Evolutionary conservation across 176 grass and related monocot species (phyloP).

Genomic region (Oryza glaberrima): DNA sequence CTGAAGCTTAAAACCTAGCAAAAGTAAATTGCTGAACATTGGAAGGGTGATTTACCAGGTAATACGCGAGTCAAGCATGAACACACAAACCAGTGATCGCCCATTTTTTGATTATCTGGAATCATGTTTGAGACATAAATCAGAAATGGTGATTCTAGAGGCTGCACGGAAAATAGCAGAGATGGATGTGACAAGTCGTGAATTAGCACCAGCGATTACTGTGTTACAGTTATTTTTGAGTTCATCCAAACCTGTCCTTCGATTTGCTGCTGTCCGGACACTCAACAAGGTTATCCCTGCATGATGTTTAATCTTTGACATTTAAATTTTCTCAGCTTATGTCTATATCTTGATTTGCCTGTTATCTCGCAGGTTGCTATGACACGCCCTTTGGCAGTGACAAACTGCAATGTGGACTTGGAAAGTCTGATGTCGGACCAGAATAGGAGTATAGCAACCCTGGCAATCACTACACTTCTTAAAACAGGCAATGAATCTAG

Average conservation of each 20-base stretch:
- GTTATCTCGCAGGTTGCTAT: conserved; percentile 68
- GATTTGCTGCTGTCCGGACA: conserved; percentile 95
- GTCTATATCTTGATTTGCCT: conserved; percentile 34
- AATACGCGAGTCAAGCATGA: conserved; percentile 75
- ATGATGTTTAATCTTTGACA: conserved; percentile 22
- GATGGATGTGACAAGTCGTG: conserved; percentile 83
- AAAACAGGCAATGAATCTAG: conserved; percentile 99
- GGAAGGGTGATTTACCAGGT: conserved; percentile 56
- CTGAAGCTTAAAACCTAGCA: neutral
- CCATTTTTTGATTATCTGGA: conserved; percentile 94
- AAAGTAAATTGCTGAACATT: conserved; percentile 38
- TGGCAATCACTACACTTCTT: conserved; percentile 93
- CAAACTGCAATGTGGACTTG: conserved; percentile 90
- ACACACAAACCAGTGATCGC: conserved; percentile 71
- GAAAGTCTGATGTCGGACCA: conserved; percentile 88
- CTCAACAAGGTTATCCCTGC: conserved; percentile 79
- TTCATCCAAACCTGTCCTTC: conserved; percentile 87
- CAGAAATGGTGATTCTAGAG: conserved; percentile 89
- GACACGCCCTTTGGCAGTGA: conserved; percentile 88
- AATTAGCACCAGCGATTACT: conserved; percentile 80
- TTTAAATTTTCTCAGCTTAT: neutral
- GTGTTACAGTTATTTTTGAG: conserved; percentile 80
- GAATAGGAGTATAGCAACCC: conserved; percentile 98
- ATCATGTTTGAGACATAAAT: conserved; percentile 83
- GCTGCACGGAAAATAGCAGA: conserved; percentile 90